Percentiles rank a stretch among this genome's conserved stretches.
phyloP scores from a whole-genome alignment of 1,139 yeast species.

The Pichia cactophila region DNA sequence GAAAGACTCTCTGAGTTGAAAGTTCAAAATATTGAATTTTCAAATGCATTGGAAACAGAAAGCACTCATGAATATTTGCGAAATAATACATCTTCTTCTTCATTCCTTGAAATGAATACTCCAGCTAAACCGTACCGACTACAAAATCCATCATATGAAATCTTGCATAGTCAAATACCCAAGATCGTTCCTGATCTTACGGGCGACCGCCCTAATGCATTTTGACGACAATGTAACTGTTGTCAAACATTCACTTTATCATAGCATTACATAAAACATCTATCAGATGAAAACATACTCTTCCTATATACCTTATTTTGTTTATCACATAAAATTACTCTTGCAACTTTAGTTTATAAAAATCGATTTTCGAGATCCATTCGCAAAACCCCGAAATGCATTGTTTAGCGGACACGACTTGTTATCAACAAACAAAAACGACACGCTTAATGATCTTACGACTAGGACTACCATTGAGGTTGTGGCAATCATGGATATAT shows the following conservation, averaged over 20 bases:
- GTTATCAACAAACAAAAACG: too few relatives aligned
- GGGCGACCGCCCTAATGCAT: slow-evolving; percentile 11
- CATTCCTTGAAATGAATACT: slow-evolving; percentile 5
- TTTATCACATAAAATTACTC: too few relatives aligned
- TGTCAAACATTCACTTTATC: not conserved
- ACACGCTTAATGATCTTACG: slow-evolving; percentile 3
- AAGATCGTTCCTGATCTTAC: slow-evolving; percentile 9
- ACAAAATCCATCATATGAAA: slow-evolving; percentile 1
- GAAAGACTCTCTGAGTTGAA: slow-evolving; percentile 1
- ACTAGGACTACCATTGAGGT: slow-evolving; percentile 5
- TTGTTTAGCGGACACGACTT: too few relatives aligned
- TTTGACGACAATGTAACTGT: not conserved
- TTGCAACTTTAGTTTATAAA: not conserved
- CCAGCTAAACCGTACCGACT: not conserved
- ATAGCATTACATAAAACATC: not conserved
- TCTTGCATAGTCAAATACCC: slow-evolving; percentile 10
- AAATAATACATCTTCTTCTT: slow-evolving; percentile 4
- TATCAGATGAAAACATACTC: too few relatives aligned
- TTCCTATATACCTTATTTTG: too few relatives aligned
- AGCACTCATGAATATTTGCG: not conserved
- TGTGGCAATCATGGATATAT: slow-evolving; percentile 10
- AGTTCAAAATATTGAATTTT: not conserved
- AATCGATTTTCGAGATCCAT: too few relatives aligned
- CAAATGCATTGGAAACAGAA: not conserved
- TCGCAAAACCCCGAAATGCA: not conserved